Evolutionary conservation across 768 basidiomycete species (phyloP), one percentile per base, ranked within the genome.

Genomic region (Bullera alba): DNA sequence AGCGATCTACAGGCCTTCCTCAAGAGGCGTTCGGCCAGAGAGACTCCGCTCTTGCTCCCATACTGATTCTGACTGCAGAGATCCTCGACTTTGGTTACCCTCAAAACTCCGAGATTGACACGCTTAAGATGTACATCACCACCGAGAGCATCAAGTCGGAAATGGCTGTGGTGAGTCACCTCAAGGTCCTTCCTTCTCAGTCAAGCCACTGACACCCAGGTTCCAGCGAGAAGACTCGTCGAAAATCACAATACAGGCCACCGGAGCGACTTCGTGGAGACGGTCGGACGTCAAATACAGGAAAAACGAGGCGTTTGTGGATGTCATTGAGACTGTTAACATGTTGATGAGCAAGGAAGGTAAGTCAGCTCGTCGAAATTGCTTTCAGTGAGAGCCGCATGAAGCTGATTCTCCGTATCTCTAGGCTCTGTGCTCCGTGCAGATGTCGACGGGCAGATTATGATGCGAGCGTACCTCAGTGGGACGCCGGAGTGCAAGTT

Each of bases 241-340:
- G 14, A 95, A 91, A 72, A 97, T 99, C 55, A 97, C 95, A 0
- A 83, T 81, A 8, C 95, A 99, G 76, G 93, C 95, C 7, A 99
- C 95, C 0, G 95, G 95, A 0, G 85, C 87, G 25, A 96, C 87
- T 27, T 93, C 85, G 70, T 99, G 95, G 95, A 77, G 95, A 35
- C 78, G 92, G 50, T 84, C 82, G 15, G 95, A 96, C 67, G 92
- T 97, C 65, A 93, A 92, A 72, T 97, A 99, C 74, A 86, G 95
- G 77, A 99, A 97, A 79, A 99, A 99, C 59, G 95, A 99, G 67
- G 95, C 95, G 0, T 99, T 97, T 60, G 93, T 99, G n/a, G 95
- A 99, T 68, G 95, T 99, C 7, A 87, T 99, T 37, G 95, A 99
- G 76, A 87, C 80, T 2, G 87, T 99, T 54, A 97, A 99, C 66